Conservation (phyloP, 441 rosid species). For the Kokia cookei region DNA sequence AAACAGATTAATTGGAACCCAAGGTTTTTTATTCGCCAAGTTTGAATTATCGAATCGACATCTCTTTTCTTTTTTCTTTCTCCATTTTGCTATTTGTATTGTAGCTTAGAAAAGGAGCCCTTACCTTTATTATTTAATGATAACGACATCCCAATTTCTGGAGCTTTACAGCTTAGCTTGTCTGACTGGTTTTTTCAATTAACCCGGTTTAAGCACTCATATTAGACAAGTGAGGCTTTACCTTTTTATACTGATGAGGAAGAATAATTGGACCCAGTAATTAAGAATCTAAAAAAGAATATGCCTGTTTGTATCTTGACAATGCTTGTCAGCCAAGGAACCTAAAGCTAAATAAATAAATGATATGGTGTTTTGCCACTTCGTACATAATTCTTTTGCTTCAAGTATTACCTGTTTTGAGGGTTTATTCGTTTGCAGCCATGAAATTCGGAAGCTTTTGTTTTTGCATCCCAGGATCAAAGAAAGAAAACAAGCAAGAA, state of each 20-base stretch:
- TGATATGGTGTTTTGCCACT: not conserved
- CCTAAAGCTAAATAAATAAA: not conserved
- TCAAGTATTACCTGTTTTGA: not conserved
- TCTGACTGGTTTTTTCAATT: not conserved
- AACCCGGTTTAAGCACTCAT: not conserved
- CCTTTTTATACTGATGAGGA: not conserved
- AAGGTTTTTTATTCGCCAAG: too few species aligned
- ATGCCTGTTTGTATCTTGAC: slow-evolving; percentile 1
- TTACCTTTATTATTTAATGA: not conserved
- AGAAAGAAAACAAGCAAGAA: slow-evolving; percentile 6
- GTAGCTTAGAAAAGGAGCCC: not conserved
- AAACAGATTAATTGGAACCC: not conserved
- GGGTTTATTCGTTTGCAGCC: not conserved
- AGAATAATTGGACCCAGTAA: not conserved
- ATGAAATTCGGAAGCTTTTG: slow-evolving; percentile 20
- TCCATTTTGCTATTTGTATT: too few species aligned
- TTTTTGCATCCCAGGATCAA: slow-evolving; percentile 21
- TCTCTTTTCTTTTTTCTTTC: too few species aligned
- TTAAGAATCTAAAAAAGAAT: not conserved
- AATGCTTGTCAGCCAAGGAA: slow-evolving; percentile 22
- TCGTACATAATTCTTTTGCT: not conserved
- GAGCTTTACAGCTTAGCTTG: slow-evolving; percentile 4
- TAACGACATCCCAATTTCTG: not conserved
- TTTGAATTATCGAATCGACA: too few species aligned
- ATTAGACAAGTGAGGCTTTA: not conserved